Conservation (phyloP, 2,329 filamentous ascomycete genomes). For the Ascochyta rabiei region DNA sequence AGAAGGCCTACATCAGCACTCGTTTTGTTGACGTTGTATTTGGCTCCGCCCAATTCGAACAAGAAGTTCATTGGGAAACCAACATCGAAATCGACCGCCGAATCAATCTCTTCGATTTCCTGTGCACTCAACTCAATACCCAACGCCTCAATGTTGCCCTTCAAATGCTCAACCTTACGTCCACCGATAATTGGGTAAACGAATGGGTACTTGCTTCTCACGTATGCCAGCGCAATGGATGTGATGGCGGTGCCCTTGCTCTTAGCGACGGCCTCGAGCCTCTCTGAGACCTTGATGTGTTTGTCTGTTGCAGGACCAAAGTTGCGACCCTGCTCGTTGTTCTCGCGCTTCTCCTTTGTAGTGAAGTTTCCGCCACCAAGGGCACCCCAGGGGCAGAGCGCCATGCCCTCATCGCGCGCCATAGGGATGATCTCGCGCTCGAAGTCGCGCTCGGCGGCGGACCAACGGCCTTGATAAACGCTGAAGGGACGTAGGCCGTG, state of each 20-base stretch:
- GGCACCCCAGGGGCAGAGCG: constrained; percentile 61
- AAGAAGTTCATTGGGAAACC: constrained; percentile 61
- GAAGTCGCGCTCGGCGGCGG: constrained; percentile 66
- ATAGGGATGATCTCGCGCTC: constrained; percentile 74
- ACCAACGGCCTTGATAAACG: constrained; percentile 72
- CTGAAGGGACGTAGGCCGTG: constrained; percentile 49
- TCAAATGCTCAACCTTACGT: constrained; percentile 73
- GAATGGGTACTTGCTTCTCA: constrained; percentile 72
- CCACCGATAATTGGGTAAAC: constrained; percentile 78
- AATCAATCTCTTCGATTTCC: constrained; percentile 63
- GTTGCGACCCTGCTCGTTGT: constrained; percentile 45
- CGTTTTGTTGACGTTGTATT: constrained; percentile 39
- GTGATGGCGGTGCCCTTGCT: constrained; percentile 64
- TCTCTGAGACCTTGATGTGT: constrained; percentile 59
- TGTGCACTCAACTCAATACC: constrained; percentile 56
- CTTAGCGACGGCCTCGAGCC: constrained; percentile 65
- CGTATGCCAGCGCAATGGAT: constrained; percentile 70
- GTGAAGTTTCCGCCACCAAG: constrained; percentile 58
- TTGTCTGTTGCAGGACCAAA: constrained; percentile 53
- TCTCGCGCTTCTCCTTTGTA: constrained; percentile 47
- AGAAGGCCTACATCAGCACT: constrained; percentile 37
- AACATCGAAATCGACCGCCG: constrained; percentile 57
- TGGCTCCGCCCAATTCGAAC: constrained; percentile 35
- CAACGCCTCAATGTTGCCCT: constrained; percentile 66
- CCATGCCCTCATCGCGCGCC: constrained; percentile 67